These are phyloP conservation scores for Fomitopsis palustris DNA, from an alignment of 1,284 basidiomycete genomes.

Conservation along the genomic window DNA sequence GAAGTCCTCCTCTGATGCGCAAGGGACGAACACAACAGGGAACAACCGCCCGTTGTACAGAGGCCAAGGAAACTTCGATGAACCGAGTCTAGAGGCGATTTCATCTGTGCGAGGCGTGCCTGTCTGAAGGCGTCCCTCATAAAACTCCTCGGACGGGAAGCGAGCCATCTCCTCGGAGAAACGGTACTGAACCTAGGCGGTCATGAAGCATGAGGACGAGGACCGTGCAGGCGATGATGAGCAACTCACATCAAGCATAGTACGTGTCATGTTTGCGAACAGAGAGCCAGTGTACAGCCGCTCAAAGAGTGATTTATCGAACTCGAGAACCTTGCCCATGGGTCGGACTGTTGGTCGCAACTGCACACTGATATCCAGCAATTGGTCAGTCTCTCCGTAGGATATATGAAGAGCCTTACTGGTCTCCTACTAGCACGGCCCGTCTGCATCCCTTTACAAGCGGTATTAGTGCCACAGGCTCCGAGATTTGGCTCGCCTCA, in stretches of 20 bases:
- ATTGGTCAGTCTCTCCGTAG: neutral
- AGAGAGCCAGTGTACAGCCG: slow-evolving; percentile 45
- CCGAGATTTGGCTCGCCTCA: slow-evolving; percentile 65
- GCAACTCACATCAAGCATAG: slow-evolving; percentile 46
- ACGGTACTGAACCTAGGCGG: slow-evolving; percentile 55
- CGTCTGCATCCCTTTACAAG: slow-evolving; percentile 56
- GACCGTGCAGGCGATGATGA: neutral
- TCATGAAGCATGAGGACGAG: neutral
- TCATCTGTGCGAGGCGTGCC: slow-evolving; percentile 37
- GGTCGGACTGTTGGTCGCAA: slow-evolving; percentile 57
- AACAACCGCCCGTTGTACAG: slow-evolving; percentile 26
- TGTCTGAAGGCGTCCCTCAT: slow-evolving; percentile 48
- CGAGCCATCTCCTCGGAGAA: slow-evolving; percentile 52
- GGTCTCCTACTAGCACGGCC: slow-evolving; percentile 63
- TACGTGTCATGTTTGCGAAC: slow-evolving; percentile 39
- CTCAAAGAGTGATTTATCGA: slow-evolving; percentile 59
- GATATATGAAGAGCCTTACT: slow-evolving; percentile 38
- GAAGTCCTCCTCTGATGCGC: slow-evolving; percentile 53
- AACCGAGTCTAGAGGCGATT: slow-evolving; percentile 37
- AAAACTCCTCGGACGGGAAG: slow-evolving; percentile 62
- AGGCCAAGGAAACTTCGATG: slow-evolving; percentile 57
- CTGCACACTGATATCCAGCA: slow-evolving; percentile 44
- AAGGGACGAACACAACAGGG: slow-evolving; percentile 57
- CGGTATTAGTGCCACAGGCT: slow-evolving; percentile 59
- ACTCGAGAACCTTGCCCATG: slow-evolving; percentile 51